Base-by-base conservation (phyloP, 352 stramenopile genomes). In the Phytophthora sojae region DNA sequence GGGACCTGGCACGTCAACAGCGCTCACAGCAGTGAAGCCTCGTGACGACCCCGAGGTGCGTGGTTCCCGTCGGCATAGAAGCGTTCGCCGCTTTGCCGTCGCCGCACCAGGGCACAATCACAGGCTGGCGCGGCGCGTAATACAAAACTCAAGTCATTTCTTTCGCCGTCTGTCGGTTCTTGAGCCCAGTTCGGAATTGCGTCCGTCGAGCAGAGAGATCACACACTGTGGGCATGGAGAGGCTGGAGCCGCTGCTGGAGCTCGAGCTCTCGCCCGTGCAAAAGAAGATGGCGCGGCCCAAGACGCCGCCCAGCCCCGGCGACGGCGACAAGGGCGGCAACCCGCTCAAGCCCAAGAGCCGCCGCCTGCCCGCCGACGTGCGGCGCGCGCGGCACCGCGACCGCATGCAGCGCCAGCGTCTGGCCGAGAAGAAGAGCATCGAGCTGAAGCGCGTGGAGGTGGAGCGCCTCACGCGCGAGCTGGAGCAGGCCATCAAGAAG, bases 331-430 rank as follows among this genome's bases (percentile, higher is more conserved):
- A 6, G 4, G 29, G 29, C 29, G 29, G 29, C 29, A 32, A 32
- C 6, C 29, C 35, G 35, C 35, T 42, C 35, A 45, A 30, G 37
- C 37, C 17, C 11, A 69, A 64, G 51, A 74, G 60, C 53, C 61
- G 68, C 3, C 63, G 67, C 2, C 52, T 76, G 9, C 56, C 62
- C 4, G 29, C 70, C 1, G 76, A 83, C 2, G 70, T 77, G 14
- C 76, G 76, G 4, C 55, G 62, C 6, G 73, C 73, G 5, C 54
- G 76, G 6, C 76, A 83, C 19, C 76, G 76, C 59, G 76, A 81
- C 26, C 76, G 76, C 11, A 83, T 83, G 76, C 76, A 83, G 63
- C 76, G 76, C 45, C 64, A 76, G 44, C 73, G 76, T 7, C 63
- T 83, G 50, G 69, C 73, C 1, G 69, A 81, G 39, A 81, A 81